Evolutionary conservation across 2,329 filamentous ascomycete species (phyloP).

Genomic region (Didymella exigua): DNA sequence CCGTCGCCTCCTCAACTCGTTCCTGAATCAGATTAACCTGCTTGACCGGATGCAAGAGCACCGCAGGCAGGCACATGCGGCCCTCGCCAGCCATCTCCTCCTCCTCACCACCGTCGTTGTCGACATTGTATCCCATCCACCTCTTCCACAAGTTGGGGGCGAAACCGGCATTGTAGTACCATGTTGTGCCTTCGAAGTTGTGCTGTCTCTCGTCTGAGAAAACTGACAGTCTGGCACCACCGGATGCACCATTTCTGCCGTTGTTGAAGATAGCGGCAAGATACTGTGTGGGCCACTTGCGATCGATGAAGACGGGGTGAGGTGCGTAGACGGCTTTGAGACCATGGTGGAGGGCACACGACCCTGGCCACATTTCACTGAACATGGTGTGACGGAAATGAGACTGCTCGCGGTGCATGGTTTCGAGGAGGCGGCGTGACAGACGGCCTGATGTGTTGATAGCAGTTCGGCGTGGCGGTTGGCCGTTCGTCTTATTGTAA

Average conservation of each 20-base stretch:
- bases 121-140: constrained; percentile 62
- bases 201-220: constrained; percentile 60
- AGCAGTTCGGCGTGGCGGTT: constrained; percentile 70
- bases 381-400: constrained; percentile 74
- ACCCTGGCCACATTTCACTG: constrained; percentile 78
- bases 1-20: constrained; percentile 28
- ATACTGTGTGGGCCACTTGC: constrained; percentile 61
- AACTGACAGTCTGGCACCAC: constrained; percentile 55
- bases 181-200: constrained; percentile 59
- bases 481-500: constrained; percentile 61
- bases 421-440: constrained; percentile 67
- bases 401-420: constrained; percentile 78
- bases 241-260: constrained; percentile 58
- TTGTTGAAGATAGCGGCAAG: constrained; percentile 63
- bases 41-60: constrained; percentile 59
- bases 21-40: constrained; percentile 56
- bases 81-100: constrained; percentile 54
- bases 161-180: constrained; percentile 61
- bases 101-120: constrained; percentile 55
- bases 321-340: constrained; percentile 74
- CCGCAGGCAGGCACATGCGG: constrained; percentile 55
- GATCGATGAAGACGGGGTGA: constrained; percentile 63
- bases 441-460: constrained; percentile 75
- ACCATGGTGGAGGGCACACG: constrained; percentile 74
- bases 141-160: constrained; percentile 61